Base-by-base conservation (phyloP, 345 rosid genomes). In the Schrenkiella parvula region DNA sequence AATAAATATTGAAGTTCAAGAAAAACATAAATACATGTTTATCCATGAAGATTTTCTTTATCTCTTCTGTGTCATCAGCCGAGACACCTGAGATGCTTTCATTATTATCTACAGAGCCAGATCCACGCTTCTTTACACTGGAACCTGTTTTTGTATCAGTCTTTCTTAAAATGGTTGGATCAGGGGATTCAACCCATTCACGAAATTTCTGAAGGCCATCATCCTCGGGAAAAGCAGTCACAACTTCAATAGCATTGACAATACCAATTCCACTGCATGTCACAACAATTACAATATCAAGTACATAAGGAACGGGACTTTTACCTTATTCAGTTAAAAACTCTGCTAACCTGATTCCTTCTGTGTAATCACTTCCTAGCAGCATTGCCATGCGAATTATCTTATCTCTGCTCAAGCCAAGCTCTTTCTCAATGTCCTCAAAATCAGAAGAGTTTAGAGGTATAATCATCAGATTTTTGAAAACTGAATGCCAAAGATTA, bases 321-420 rank as follows among this genome's bases (percentile, higher is more conserved):
- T 11, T 46, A 63, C 18, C 8, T 39, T 23, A 22, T 42, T 21
- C 64, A 14, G 23, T 58, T 31, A 6, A 19, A 32, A 17, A 18
- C 8, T 52, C 43, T 8, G 13, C 64, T 32, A 84, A 91, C 99
- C 99, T 89, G 75, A 95, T 81, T 43, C 99, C 99, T 82, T 95
- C 99, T 4, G 99, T 95, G 76, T 89, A 95, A 82, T 95, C 97
- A 84, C 97, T 95, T 66, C 99, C 99, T 77, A 95, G 87, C 66
- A 95, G 99, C 84, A 95, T 58, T 42, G 97, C 99, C 89, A 95
- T 91, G 48, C 86, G 88, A 50, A 88, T 87, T 64, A 95, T 70
- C 74, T 88, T 84, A 68, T 95, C 97, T 65, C 95, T 87, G 73
- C 78, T 81, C 32, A 95, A 82, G 74, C 97, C 97, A 71, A 95